Conservation (phyloP, 1,284 basidiomycete species). For the Heterobasidion occidentale region DNA sequence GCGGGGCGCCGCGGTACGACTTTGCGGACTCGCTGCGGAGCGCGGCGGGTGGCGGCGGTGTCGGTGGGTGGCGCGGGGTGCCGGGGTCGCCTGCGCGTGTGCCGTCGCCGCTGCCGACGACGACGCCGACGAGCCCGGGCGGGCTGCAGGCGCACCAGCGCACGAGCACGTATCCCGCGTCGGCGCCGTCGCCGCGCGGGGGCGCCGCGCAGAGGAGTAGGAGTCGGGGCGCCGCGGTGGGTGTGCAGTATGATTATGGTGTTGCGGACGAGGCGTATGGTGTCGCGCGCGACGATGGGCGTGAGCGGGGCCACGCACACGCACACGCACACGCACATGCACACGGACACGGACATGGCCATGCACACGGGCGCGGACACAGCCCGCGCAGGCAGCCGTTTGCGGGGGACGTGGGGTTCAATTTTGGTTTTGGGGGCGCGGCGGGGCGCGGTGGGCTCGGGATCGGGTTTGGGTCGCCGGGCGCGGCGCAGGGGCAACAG, state of each 20-base stretch:
- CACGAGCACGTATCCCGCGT: constrained; percentile 30
- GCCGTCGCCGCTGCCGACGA: neutral
- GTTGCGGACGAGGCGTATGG: neutral
- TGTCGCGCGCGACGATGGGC: neutral
- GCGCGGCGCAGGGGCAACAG: neutral
- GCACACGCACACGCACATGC: neutral
- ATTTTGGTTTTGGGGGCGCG: neutral
- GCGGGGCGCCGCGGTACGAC: constrained; percentile 40
- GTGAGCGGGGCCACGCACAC: neutral
- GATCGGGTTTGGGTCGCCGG: neutral
- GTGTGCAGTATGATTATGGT: neutral
- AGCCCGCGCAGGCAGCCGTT: neutral
- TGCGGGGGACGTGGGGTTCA: neutral
- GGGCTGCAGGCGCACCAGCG: constrained; percentile 15
- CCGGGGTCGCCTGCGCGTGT: constrained; percentile 12
- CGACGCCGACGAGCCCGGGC: neutral
- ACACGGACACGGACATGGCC: neutral
- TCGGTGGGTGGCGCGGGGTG: constrained; percentile 22
- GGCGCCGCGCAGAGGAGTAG: neutral
- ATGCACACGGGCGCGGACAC: neutral
- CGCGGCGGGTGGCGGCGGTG: constrained; percentile 11
- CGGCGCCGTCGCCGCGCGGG: constrained; percentile 6
- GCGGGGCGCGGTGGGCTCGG: neutral
- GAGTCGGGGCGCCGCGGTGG: neutral
- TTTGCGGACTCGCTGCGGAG: constrained; percentile 41